Percentiles rank a stretch among this genome's conserved stretches.
Conservation (phyloP, 106 monocot genomes). For the Vanilla planifolia region DNA sequence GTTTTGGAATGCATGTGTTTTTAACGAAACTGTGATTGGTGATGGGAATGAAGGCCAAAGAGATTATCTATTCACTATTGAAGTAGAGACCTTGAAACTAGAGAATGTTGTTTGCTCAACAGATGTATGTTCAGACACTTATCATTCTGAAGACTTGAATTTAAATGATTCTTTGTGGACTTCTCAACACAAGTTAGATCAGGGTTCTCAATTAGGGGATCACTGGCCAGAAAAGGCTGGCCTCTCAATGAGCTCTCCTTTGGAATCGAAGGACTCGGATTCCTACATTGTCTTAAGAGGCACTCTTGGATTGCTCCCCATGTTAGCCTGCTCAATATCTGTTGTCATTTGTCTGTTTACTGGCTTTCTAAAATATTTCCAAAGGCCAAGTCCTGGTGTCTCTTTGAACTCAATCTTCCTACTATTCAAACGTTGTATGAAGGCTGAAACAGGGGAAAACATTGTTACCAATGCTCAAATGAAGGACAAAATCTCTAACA, state of each 20-base stretch:
- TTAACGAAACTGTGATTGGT: neutral
- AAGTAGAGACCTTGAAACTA: neutral
- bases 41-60: neutral
- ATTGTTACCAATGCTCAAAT: too few relatives aligned
- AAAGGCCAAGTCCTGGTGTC: neutral
- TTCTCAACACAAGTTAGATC: neutral
- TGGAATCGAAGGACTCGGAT: neutral
- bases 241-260: neutral
- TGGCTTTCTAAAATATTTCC: slow-evolving; percentile 15
- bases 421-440: neutral
- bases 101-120: neutral
- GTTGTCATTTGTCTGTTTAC: slow-evolving; percentile 3
- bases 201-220: neutral
- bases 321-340: slow-evolving; percentile 12
- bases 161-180: neutral
- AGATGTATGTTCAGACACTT: neutral
- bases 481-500: neutral
- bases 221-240: neutral
- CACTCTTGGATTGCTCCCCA: neutral
- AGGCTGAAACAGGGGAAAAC: neutral
- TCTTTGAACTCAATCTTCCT: neutral
- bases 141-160: neutral
- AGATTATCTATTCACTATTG: neutral
- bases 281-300: neutral
- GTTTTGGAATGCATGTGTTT: neutral